Evolutionary conservation across 345 rosid genomes (phyloP).

Genomic region (Toxicodendron radicans): DNA sequence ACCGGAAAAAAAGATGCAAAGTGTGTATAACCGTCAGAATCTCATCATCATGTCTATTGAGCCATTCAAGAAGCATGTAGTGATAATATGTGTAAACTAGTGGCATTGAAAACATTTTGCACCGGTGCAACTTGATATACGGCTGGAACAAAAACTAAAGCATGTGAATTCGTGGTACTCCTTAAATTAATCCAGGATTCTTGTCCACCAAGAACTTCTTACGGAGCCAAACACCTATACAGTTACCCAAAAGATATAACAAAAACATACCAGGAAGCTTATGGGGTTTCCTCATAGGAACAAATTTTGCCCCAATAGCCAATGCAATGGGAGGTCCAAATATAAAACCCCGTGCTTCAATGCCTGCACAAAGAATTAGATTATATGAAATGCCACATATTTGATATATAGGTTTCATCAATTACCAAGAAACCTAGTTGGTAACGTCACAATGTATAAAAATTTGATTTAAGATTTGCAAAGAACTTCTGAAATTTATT

Average conservation of each 20-base stretch:
- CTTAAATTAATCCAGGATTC: slow-evolving; percentile 1
- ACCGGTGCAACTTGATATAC: not conserved
- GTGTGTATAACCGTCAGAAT: not conserved
- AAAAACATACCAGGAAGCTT: slow-evolving; percentile 75
- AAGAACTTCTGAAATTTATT: not conserved
- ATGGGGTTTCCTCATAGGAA: slow-evolving; percentile 96
- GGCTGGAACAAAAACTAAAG: not conserved
- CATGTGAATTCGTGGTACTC: not conserved
- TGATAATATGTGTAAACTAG: not conserved
- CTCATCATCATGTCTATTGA: not conserved
- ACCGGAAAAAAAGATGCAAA: not conserved
- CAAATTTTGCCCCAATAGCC: slow-evolving; percentile 98
- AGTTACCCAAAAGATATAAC: not conserved
- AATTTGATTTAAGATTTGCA: not conserved
- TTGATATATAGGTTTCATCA: not conserved
- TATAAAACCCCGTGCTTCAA: slow-evolving; percentile 98
- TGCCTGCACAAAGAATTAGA: slow-evolving; percentile 43
- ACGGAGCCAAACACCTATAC: not conserved
- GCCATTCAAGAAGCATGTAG: not conserved
- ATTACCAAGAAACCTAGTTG: not conserved
- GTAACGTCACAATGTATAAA: not conserved
- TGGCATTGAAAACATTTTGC: not conserved
- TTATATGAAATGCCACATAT: not conserved
- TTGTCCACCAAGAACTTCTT: not conserved
- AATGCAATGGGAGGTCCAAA: slow-evolving; percentile 99